Base-by-base conservation (phyloP, 176 grass and related monocot species). In the Oropetium thomaeum region DNA sequence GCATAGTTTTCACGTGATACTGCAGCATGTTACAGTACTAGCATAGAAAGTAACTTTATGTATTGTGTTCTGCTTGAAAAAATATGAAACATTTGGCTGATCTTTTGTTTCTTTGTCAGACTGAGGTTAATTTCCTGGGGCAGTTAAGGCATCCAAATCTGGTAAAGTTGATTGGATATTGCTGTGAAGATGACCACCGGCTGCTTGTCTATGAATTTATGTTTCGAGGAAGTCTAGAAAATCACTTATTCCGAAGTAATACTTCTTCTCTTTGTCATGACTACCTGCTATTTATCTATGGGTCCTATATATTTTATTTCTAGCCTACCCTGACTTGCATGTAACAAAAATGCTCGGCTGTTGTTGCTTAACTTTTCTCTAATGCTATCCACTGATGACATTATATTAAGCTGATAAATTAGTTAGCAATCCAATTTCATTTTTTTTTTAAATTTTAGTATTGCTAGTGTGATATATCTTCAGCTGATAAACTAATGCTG, bases 171-270 rank as follows among this genome's bases (percentile, higher is more conserved):
- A 95, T 99, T 17, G 96, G 96, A 65, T 99, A 99, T 79, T 99
- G 96, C 75, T 99, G 96, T 12, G 96, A 99, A 83, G 92, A 99
- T 84, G 92, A 99, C 79, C 91, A 99, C 60, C 87, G 96, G 49
- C 70, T 99, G 61, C 96, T 99, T 55, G 96, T 99, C 52, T 99
- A 99, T 5, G 96, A 99, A 80, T 99, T 99, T 64, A 92, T 99
- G 96, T 99, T 92, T 77, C 89, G 96, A 66, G 96, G 96, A 87
- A 99, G 96, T 73, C 96, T 99, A 62, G 92, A 95, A 89, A 99
- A 99, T 61, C 96, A 99, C 66, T 85, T 99, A 87, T 95, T 99
- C 83, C 82, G 92, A 91, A 99, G 96, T 99, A 99, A 86, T 77
- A 15, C 35, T 75, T 40, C 31, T 72, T 23, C 30, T 83, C 7